Conservation (phyloP, 2,329 filamentous ascomycete genomes). For the Cordyceps javanica region DNA sequence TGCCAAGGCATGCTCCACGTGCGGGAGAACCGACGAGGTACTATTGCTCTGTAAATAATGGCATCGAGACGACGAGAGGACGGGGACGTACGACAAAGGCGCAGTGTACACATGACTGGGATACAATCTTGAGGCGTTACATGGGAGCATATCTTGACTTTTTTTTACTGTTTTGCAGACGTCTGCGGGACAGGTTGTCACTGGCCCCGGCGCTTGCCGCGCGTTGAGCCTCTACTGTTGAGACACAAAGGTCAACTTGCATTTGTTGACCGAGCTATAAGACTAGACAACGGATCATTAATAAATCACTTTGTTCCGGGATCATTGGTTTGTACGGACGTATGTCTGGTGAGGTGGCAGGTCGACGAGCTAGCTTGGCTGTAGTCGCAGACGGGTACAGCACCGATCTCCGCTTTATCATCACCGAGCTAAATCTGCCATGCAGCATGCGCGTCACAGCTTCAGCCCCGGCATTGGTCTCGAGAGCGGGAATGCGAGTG, state of each 20-base stretch:
- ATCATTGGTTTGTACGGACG: neutral
- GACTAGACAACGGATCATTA: neutral
- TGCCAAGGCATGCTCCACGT: slow-evolving; percentile 83
- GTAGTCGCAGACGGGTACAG: neutral
- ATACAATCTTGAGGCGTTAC: neutral
- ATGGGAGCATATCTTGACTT: slow-evolving; percentile 11
- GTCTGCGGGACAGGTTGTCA: neutral
- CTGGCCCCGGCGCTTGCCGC: neutral
- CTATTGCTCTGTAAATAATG: slow-evolving; percentile 62
- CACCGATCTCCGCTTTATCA: neutral
- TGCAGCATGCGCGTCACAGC: neutral
- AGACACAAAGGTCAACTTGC: neutral
- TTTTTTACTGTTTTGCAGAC: neutral
- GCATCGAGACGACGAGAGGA: slow-evolving; percentile 19
- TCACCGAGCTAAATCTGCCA: neutral
- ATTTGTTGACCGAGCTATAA: neutral
- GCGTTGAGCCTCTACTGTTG: neutral
- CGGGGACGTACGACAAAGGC: neutral
- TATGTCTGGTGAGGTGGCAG: neutral
- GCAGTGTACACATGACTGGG: neutral
- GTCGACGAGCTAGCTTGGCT: neutral
- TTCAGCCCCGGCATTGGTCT: neutral
- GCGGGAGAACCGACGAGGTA: slow-evolving; percentile 74
- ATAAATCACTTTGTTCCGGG: neutral
- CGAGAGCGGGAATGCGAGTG: neutral